A percentile compares a stretch with the other conserved stretches of the same genome.
Evolutionary conservation across 768 basidiomycete genomes (phyloP).

Genomic region (Trametes sanguinea): DNA sequence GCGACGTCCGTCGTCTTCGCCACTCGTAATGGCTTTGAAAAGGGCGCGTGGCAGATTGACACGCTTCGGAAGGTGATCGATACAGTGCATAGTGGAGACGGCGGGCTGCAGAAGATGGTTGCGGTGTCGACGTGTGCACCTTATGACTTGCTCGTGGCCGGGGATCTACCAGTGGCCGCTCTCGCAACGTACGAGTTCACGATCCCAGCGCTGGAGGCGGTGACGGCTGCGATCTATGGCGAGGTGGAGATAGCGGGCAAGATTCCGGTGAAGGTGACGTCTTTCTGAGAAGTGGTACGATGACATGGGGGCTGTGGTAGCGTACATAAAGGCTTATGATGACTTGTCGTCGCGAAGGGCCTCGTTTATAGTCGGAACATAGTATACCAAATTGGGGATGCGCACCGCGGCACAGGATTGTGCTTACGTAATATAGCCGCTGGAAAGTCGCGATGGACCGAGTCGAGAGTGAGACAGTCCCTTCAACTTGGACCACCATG

Average conservation of each 20-base stretch:
- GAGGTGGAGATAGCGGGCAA: conserved; percentile 30
- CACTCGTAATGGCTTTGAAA: conserved; percentile 57
- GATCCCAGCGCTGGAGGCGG: conserved; percentile 47
- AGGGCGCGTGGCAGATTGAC: conserved; percentile 52
- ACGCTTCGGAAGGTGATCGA: conserved; percentile 37
- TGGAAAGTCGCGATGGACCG: background rate
- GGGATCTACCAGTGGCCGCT: conserved; percentile 35
- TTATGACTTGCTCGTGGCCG: conserved; percentile 51
- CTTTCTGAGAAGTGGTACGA: background rate
- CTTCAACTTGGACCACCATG: conserved; percentile 19
- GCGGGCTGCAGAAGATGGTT: conserved; percentile 38
- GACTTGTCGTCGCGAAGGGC: background rate
- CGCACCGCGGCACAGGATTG: conserved; percentile 7
- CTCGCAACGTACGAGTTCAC: conserved; percentile 66
- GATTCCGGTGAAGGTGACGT: conserved; percentile 31
- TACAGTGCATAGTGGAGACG: conserved; percentile 19
- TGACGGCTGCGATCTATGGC: conserved; percentile 47
- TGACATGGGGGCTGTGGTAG: background rate
- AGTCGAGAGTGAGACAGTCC: background rate
- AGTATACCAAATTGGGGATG: background rate
- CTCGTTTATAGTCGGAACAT: background rate
- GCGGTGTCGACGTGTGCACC: conserved; percentile 66
- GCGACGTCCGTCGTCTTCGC: conserved; percentile 49
- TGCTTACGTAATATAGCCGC: conserved; percentile 5
- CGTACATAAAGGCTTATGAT: background rate